Percentiles rank a stretch among this genome's conserved stretches.
Evolutionary conservation across 768 basidiomycete species (phyloP).

Genomic region (Amanita molliuscula): DNA sequence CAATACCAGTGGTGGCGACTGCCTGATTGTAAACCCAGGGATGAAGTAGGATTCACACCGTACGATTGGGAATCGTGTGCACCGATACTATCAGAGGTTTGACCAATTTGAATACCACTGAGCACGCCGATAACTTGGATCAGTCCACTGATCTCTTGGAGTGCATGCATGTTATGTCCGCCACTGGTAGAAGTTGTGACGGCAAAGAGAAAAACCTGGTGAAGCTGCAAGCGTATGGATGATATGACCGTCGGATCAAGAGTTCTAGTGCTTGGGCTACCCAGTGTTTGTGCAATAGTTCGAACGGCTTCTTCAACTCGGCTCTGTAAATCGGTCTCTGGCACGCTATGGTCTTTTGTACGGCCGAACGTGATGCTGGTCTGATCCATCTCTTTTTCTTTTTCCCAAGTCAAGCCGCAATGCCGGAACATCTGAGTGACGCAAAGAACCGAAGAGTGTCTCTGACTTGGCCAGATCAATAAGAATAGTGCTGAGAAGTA

Average conservation of each 20-base stretch:
- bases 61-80: constrained; percentile 19
- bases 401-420: constrained; percentile 64
- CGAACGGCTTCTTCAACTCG: constrained; percentile 55
- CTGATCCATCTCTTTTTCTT: constrained; percentile 55
- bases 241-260: constrained; percentile 51
- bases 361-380: constrained; percentile 22
- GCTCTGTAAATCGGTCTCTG: constrained; percentile 36
- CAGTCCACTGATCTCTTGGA: constrained; percentile 73
- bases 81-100: constrained; percentile 25
- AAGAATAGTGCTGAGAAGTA: constrained; percentile 49
- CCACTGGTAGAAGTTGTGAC: constrained; percentile 55
- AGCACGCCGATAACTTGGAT: constrained; percentile 78
- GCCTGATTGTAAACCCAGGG: constrained; percentile 23
- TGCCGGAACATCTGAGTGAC: constrained; percentile 52
- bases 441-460: constrained; percentile 51
- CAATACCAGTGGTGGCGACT: constrained; percentile 35
- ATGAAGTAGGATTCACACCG: constrained; percentile 20
- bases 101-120: constrained; percentile 62
- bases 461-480: constrained; percentile 59
- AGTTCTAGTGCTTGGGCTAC: constrained; percentile 26
- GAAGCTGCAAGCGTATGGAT: constrained; percentile 63
- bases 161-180: constrained; percentile 40
- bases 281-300: constrained; percentile 41
- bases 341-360: constrained; percentile 37
- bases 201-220: constrained; percentile 71